Evolutionary conservation across 352 stramenopile species (phyloP).

Genomic region (Pythium coloratum): DNA sequence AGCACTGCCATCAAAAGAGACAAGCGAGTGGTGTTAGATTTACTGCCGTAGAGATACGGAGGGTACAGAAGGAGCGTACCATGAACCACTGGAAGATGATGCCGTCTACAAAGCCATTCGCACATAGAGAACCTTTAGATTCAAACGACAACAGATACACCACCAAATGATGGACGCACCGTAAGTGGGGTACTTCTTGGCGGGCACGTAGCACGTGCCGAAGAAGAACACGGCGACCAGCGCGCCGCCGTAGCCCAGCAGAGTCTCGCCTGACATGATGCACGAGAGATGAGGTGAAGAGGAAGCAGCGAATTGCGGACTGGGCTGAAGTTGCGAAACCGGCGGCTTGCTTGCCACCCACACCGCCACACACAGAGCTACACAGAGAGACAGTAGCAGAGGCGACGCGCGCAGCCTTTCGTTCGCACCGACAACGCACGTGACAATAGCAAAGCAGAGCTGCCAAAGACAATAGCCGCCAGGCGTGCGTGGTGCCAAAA

Average conservation of each 20-base stretch:
- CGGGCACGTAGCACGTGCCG: constrained; percentile 81
- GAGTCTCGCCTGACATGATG: neutral
- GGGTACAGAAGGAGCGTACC: constrained; percentile 46
- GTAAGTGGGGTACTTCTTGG: constrained; percentile 82
- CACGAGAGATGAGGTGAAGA: neutral
- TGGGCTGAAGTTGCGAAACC: neutral
- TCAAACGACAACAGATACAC: neutral
- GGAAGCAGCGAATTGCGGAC: neutral
- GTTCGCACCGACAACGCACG: neutral
- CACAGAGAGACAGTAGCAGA: no score
- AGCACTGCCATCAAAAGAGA: constrained; percentile 57
- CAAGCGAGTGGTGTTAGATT: neutral
- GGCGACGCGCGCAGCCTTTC: neutral
- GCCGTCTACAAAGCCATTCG: constrained; percentile 46
- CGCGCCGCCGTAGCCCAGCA: constrained; percentile 52
- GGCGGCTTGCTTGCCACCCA: neutral
- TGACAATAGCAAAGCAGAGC: no score
- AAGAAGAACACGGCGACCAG: constrained; percentile 83
- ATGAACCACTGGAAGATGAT: constrained; percentile 91
- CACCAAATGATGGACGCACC: constrained; percentile 33
- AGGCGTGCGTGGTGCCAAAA: neutral
- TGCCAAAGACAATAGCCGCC: neutral
- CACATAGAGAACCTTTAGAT: constrained; percentile 6
- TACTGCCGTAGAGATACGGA: no score
- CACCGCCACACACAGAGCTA: neutral